Evolutionary conservation across 2,329 filamentous ascomycete genomes (phyloP), one percentile per base, ranked within the genome.

Genomic region (Paecilomyces dactylethromorphus): DNA sequence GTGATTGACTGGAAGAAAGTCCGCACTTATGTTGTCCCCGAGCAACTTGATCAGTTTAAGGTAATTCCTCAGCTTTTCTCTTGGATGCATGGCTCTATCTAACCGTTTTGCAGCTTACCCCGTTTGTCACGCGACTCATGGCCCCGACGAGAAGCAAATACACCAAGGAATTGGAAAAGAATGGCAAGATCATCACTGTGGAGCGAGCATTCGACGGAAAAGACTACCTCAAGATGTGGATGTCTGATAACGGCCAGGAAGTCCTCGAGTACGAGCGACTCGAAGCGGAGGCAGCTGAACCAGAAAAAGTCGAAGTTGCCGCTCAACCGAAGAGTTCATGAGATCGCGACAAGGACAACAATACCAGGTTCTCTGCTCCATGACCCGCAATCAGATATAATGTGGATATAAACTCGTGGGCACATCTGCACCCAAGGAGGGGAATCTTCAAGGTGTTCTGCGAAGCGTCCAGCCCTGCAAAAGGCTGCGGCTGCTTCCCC

Each of bases 1-100:
- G 74, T 86, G 53, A 87, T 97, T 65, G 89, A 97, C 65, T 96
- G 84, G 82, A 77, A 81, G 58, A 96, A 95, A 78, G 91, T 97
- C 70, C 87, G 93, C 75, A 96, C 92, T 57, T 99, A 92, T 74
- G 88, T 90, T 58, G 90, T 90, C 66, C 92, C 93, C 0, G 76
- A 85, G 45, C 81, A 82, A 53, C 74, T 95, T 60, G 81, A 82
- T 24, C 81, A 83, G 5, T 94, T 90, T 77, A 88, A 89, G 79
- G 92, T 94, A 75, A 60, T 64, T 51, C 18, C 29, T 29, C 15
- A 56, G 53, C 50, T 51, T 53, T 13, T 5, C 21, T 4, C 18
- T n/a, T n/a, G 31, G 15, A 45, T 55, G n/a, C 13, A 35, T 10
- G 45, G 5, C 54, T 22, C 35, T 56, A 32, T 56, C 64, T 67